Evolutionary conservation across 2,329 filamentous ascomycete genomes (phyloP), one percentile per base, ranked within the genome.

Genomic region (Cladorrhinum sp.): DNA sequence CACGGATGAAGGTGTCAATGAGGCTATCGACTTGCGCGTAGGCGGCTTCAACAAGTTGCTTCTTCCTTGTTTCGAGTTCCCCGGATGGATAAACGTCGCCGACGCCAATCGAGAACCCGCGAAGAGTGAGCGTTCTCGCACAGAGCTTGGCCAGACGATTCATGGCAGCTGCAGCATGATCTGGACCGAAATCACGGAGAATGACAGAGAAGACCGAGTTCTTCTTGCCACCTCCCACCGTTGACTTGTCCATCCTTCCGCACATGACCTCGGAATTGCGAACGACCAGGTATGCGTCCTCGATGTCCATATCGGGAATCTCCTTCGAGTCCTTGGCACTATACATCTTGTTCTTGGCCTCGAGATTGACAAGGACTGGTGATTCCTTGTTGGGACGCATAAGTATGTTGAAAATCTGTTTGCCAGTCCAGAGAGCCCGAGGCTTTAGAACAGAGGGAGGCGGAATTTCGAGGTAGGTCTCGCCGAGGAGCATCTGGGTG

Each of bases 241-340:
- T 98, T 1, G 91, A 90, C 76, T 99, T 99, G 79, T 99, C 95
- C 92, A 98, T 97, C 62, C 89, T 85, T 63, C 95, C 95, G 71
- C 94, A 98, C 91, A 99, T 96, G 64, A 98, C 87, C 73, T 97
- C 93, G 0, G 94, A 98, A 72, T 99, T 98, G 60, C 94, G 90
- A 64, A 99, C 89, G 14, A 96, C 92, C 9, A 99, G 80, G 84
- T 91, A 98, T 7, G 89, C 87, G 73, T 99, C 95, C 66, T 95
- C 91, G 16, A 90, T 86, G 69, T 94, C 91, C 77, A 96, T 87
- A 65, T 91, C 87, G 1, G 87, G 86, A 50, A 75, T 77, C 63
- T 78, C 78, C 1, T 82, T 83, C 1, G 82, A 76, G 2, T 80
- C 80, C n/a, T 82, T 80, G n/a, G 82, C 78, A 66, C 85, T 85